phyloP scores from a whole-genome alignment of 305 asterid species.

The Rubia tinctorum region DNA sequence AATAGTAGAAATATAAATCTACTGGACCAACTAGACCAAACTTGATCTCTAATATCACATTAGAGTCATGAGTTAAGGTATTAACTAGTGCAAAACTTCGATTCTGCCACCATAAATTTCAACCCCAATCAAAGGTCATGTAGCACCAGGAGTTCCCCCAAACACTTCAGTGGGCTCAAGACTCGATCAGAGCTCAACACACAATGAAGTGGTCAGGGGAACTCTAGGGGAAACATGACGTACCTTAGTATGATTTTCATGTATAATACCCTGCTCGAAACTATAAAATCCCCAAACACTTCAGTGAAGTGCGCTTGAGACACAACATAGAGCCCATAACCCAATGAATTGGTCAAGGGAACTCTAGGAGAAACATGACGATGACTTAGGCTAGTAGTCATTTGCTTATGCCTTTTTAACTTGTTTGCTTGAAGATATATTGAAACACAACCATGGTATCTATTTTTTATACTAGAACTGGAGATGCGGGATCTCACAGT shows the following conservation, averaged over 20 bases:
- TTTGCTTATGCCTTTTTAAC: background rate
- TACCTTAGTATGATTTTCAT: too few relatives aligned
- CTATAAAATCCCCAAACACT: slow-evolving; percentile 71
- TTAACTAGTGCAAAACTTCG: too few relatives aligned
- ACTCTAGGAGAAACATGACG: slow-evolving; percentile 32
- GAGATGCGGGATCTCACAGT: background rate
- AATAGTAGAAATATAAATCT: too few relatives aligned
- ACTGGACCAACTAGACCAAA: too few relatives aligned
- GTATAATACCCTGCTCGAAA: too few relatives aligned
- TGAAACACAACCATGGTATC: background rate
- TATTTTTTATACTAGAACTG: slow-evolving; percentile 8
- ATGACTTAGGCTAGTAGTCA: background rate
- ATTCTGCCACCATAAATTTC: background rate
- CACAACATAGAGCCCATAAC: too few relatives aligned
- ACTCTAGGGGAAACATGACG: slow-evolving; percentile 31
- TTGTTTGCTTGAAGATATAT: background rate
- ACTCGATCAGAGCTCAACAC: background rate
- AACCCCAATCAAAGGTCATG: slow-evolving; percentile 14
- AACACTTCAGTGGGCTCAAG: slow-evolving; percentile 44
- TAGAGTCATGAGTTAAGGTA: too few relatives aligned
- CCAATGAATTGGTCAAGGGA: slow-evolving; percentile 30
- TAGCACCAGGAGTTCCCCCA: slow-evolving; percentile 59
- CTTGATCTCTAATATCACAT: too few relatives aligned
- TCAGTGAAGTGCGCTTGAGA: slow-evolving; percentile 21
- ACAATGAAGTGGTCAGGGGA: slow-evolving; percentile 31